phyloP scores from a whole-genome alignment of 305 asterid genomes.

The Andrographis paniculata region DNA sequence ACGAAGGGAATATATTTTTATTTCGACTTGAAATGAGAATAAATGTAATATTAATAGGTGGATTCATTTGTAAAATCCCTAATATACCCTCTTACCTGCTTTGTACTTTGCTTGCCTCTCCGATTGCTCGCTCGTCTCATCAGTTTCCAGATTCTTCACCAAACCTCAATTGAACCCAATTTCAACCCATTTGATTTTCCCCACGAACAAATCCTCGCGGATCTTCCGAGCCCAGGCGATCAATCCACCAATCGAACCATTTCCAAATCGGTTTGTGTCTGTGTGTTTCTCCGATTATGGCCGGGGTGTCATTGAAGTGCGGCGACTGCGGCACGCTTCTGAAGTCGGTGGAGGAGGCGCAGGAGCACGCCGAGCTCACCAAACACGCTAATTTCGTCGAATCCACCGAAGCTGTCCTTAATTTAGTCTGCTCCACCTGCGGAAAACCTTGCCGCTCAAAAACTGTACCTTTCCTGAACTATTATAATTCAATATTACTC shows the following conservation, averaged over 20 bases:
- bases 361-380: constrained; percentile 89
- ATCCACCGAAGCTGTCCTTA: constrained; percentile 83
- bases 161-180: no score
- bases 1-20: no score
- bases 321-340: constrained; percentile 89
- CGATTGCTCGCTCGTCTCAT: no score
- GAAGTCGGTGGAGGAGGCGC: constrained; percentile 90
- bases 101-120: no score
- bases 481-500: constrained; percentile 3
- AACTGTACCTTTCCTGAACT: constrained; percentile 40
- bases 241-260: constrained; percentile 10
- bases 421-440: constrained; percentile 70
- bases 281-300: constrained; percentile 31
- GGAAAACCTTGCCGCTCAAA: constrained; percentile 92
- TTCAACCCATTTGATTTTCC: no score
- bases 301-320: constrained; percentile 77
- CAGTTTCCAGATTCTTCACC: no score
- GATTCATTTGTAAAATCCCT: no score
- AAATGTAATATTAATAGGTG: no score
- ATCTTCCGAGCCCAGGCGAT: constrained; percentile 6
- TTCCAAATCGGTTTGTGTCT: background rate
- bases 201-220: no score
- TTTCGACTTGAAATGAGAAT: no score
- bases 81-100: no score
- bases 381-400: constrained; percentile 73